phyloP scores from a whole-genome alignment of 2,329 filamentous ascomycete genomes.

The Aspergillus sergii region DNA sequence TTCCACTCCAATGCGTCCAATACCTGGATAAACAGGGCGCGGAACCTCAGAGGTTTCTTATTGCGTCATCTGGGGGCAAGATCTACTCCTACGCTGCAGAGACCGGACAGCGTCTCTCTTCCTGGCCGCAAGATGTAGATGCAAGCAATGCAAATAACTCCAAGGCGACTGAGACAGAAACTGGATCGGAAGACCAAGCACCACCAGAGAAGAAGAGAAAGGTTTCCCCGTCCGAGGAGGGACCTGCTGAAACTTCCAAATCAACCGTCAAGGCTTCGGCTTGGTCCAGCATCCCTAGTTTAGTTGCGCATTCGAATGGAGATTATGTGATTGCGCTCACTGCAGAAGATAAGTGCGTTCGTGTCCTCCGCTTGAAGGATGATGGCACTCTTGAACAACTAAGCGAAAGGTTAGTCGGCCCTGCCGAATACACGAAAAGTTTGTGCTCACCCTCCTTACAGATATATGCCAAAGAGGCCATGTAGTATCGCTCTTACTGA shows the following conservation, averaged over 20 bases:
- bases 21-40: slow-evolving; percentile 32
- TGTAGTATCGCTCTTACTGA: slow-evolving; percentile 72
- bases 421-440: not conserved
- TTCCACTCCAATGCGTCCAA: slow-evolving; percentile 67
- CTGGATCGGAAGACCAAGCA: slow-evolving; percentile 32
- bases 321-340: slow-evolving; percentile 76
- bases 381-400: slow-evolving; percentile 65
- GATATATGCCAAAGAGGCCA: slow-evolving; percentile 86
- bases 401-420: slow-evolving; percentile 66
- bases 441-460: slow-evolving; percentile 38
- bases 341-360: slow-evolving; percentile 87
- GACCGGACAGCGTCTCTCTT: slow-evolving; percentile 61
- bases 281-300: slow-evolving; percentile 67
- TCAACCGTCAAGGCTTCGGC: slow-evolving; percentile 18
- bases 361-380: slow-evolving; percentile 72
- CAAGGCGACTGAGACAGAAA: slow-evolving; percentile 21
- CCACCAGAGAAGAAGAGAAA: slow-evolving; percentile 51
- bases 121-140: slow-evolving; percentile 55
- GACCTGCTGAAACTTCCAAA: slow-evolving; percentile 17
- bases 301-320: slow-evolving; percentile 66
- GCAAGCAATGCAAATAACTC: slow-evolving; percentile 30
- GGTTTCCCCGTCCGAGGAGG: slow-evolving; percentile 34
- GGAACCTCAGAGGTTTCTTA: slow-evolving; percentile 54
- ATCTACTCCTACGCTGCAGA: slow-evolving; percentile 68
- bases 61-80: slow-evolving; percentile 73